Base-by-base conservation (phyloP, 192 early-diverging fungal genomes). In the Linderina pennispora region DNA sequence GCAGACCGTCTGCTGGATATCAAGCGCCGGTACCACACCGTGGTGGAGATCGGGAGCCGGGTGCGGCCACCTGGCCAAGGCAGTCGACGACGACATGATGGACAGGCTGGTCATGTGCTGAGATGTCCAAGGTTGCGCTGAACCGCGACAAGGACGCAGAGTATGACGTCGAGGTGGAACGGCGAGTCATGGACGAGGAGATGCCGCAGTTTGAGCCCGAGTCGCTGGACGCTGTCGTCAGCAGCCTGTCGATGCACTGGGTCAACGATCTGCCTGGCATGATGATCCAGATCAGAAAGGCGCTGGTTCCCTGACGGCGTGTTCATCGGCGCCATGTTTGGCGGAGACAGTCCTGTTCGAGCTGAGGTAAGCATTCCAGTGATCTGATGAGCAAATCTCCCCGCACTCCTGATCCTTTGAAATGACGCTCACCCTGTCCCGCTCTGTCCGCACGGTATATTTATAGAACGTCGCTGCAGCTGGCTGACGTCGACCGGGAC, bases 311-410 rank as follows among this genome's bases (percentile, higher is more conserved):
- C 0, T n/a, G 94, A 98, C 59, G 86, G 91, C 32, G 81, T 89
- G 43, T 98, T 98, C 60, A 79, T 98, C 39, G 92, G 83, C 8
- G 87, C 91, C 5, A 86, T 98, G 83, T 80, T 94, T 73, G 92
- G 94, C 24, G 91, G 90, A 3, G 94, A 98, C 45, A 92, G 92
- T n/a, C n/a, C 70, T 98, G 18, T 98, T 88, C 79, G 94, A 98
- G 63, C 75, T 98, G 14, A 60, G 38, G 38, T 40, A 40, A 40
- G 38, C 38, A 17, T n/a, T n/a, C n/a, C n/a, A n/a, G n/a, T n/a
- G n/a, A n/a, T n/a, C n/a, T n/a, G n/a, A n/a, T n/a, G n/a, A n/a
- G n/a, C n/a, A n/a, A n/a, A n/a, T n/a, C n/a, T n/a, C n/a, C n/a
- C n/a, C n/a, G n/a, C n/a, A n/a, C n/a, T n/a, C n/a, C n/a, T n/a